These are phyloP conservation scores for Aspergillus sojae DNA, from an alignment of 2,329 filamentous ascomycete genomes.

Conservation along the genomic window DNA sequence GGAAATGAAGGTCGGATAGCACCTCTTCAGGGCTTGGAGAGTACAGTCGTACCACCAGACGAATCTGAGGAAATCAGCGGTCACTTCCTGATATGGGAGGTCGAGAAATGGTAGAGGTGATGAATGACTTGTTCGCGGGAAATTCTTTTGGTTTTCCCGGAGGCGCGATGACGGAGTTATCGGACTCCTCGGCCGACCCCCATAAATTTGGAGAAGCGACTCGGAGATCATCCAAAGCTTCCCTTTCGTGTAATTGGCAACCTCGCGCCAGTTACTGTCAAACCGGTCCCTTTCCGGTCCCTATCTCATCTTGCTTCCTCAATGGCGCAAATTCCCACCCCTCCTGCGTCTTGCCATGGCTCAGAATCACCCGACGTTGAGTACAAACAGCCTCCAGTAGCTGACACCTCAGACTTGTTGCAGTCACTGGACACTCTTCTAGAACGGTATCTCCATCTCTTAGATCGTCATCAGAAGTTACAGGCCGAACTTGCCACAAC, in stretches of 20 bases:
- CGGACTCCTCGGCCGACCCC: slow-evolving; percentile 33
- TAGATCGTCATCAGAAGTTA: slow-evolving; percentile 47
- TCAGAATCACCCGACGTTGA: slow-evolving; percentile 30
- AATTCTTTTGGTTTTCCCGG: slow-evolving; percentile 39
- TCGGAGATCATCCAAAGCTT: background rate
- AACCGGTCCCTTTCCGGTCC: background rate
- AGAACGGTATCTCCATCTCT: slow-evolving; percentile 46
- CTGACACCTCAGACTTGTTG: slow-evolving; percentile 30
- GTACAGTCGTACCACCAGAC: background rate
- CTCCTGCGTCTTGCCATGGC: slow-evolving; percentile 34
- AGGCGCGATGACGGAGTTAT: slow-evolving; percentile 41
- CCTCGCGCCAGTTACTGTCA: background rate
- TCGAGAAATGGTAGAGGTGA: slow-evolving; percentile 9
- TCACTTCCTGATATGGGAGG: slow-evolving; percentile 8
- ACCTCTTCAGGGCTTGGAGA: background rate
- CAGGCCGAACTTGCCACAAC: slow-evolving; percentile 40
- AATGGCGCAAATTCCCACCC: slow-evolving; percentile 39
- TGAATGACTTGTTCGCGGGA: slow-evolving; percentile 27
- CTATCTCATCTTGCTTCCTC: background rate
- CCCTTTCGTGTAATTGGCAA: background rate
- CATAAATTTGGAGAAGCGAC: slow-evolving; percentile 9
- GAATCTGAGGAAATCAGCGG: background rate
- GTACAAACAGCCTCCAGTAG: slow-evolving; percentile 19
- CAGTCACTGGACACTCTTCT: slow-evolving; percentile 44
- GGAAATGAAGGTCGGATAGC: background rate